A percentile compares a stretch with the other conserved stretches of the same genome.
phyloP scores from a whole-genome alignment of 208 protist species.

The Trichomonas tenax region DNA sequence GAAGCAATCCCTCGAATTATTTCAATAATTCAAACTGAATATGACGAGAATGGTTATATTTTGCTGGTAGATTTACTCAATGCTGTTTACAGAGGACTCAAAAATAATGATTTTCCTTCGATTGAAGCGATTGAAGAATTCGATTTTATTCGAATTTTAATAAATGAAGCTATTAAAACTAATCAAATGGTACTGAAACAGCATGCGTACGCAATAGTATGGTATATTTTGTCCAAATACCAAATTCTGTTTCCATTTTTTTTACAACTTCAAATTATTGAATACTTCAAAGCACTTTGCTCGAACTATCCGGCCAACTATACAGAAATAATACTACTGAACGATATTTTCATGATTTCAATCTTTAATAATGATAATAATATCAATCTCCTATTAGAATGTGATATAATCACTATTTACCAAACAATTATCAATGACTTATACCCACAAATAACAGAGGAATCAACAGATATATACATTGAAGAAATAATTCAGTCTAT shows the following conservation, averaged over 20 bases:
- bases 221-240: neutral
- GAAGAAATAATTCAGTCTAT: neutral
- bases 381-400: neutral
- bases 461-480: neutral
- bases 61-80: too few relatives aligned
- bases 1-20: too few relatives aligned
- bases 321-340: neutral
- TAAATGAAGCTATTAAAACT: too few relatives aligned
- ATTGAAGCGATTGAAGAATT: too few relatives aligned
- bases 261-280: neutral
- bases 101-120: too few relatives aligned
- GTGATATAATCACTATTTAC: neutral
- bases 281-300: neutral
- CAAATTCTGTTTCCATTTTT: neutral
- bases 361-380: neutral
- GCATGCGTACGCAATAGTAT: neutral
- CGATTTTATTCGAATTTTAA: too few relatives aligned
- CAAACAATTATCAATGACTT: neutral
- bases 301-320: neutral
- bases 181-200: too few relatives aligned
- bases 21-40: too few relatives aligned
- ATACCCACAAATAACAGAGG: neutral
- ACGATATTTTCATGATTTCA: neutral
- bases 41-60: too few relatives aligned
- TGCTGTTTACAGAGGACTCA: too few relatives aligned